Base-by-base conservation (phyloP, 345 rosid species). In the Rubroshorea leprosula region DNA sequence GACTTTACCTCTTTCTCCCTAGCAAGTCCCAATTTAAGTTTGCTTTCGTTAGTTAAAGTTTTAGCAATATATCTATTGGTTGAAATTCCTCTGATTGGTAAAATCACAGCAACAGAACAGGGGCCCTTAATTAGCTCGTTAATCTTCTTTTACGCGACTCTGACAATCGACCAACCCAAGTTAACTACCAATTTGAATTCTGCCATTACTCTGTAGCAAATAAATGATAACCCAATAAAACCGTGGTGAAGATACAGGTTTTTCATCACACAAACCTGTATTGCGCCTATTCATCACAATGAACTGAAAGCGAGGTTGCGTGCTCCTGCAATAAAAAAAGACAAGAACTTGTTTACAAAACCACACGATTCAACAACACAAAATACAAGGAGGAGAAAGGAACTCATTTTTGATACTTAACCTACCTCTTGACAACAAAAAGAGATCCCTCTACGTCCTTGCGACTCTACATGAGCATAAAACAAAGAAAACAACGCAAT, bases 401-500 rank as follows among this genome's bases (percentile, higher is more conserved):
- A 29, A 48, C 21, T 14, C 26, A 62, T 41, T 22, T 18, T 45
- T 31, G 15, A 45, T 1, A 17, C 19, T 10, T 23, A 57, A 45
- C 17, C 51, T 1, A 86, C 96, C 98, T 83, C 73, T 93, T 93
- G 38, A 93, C 99, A 18, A 93, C 97, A 56, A 89, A 89, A 19
- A 89, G 83, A 59, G 99, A 85, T 41, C 99, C 99, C 78, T 93
- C 99, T 38, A 93, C 97, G 51, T 93, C 97, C 73, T 93, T 93
- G 51, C 97, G 95, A 39, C 96, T 79, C 96, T 92, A 74, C 64
- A 68, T 55, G 45, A 35, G 11, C 48, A 52, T 18, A 67, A 27
- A 35, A 21, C 25, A n/a, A 12, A 49, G 3, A 15, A 35, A 20
- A 10, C 10, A 48, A 41, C 0, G 45, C 24, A 2, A 31, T 11